Conservation (phyloP, 2,329 filamentous ascomycete genomes). For the Elsinoe arachidis region DNA sequence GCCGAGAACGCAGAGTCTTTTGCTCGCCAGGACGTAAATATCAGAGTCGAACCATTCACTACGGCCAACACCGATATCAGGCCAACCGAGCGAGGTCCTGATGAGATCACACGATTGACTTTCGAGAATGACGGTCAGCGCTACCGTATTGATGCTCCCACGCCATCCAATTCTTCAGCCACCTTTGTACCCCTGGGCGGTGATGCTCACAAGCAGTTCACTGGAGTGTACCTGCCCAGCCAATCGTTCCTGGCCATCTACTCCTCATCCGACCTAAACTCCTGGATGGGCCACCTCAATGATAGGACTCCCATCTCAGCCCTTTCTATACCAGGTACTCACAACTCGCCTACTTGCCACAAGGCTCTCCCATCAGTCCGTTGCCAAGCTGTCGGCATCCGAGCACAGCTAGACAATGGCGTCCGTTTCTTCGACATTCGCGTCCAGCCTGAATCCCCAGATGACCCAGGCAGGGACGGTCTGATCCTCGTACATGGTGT, state of each 20-base stretch:
- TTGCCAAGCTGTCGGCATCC: slow-evolving; percentile 73
- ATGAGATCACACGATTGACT: slow-evolving; percentile 57
- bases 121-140: slow-evolving; percentile 55
- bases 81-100: slow-evolving; percentile 43
- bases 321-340: slow-evolving; percentile 87
- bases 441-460: slow-evolving; percentile 56
- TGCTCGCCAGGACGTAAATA: slow-evolving; percentile 51
- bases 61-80: slow-evolving; percentile 55
- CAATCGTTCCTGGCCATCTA: slow-evolving; percentile 49
- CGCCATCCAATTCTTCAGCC: slow-evolving; percentile 35
- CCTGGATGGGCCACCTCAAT: slow-evolving; percentile 74
- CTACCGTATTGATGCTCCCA: slow-evolving; percentile 67
- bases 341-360: slow-evolving; percentile 85
- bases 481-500: slow-evolving; percentile 80
- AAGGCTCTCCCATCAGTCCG: slow-evolving; percentile 83
- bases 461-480: slow-evolving; percentile 50
- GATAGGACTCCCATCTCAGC: slow-evolving; percentile 66
- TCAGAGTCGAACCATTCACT: slow-evolving; percentile 61
- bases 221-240: slow-evolving; percentile 34
- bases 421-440: slow-evolving; percentile 92
- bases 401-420: slow-evolving; percentile 75
- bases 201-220: slow-evolving; percentile 29
- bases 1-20: slow-evolving; percentile 52
- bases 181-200: slow-evolving; percentile 31
- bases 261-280: slow-evolving; percentile 58